Base-by-base conservation (phyloP, 164 flowering plant genomes). In the Liquidambar formosana region DNA sequence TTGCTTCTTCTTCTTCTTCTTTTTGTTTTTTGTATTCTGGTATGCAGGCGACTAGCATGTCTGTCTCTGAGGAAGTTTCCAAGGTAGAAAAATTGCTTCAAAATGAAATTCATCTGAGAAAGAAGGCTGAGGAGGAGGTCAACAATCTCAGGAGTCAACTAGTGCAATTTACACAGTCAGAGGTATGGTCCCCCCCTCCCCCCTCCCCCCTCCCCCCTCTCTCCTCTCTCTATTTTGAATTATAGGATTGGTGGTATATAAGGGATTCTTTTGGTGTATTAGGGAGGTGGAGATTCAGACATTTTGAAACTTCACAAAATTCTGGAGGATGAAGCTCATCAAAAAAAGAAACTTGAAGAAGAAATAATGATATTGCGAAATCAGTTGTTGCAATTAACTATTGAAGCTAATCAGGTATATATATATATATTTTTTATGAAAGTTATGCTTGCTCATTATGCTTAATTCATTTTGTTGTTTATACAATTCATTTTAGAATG, bases 401-500 rank as follows among this genome's bases (percentile, higher is more conserved):
- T 88, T 80, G 89, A 91, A 81, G 91, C 96, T 74, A 98, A 96
- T 69, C 90, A 90, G 97, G 99, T 96, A 75, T 67, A n/a, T n/a
- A n/a, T n/a, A n/a, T n/a, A n/a, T n/a, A n/a, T n/a, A 70, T 47
- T 63, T 19, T 62, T 52, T 68, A 10, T 11, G 26, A 14, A 22
- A 62, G 2, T 51, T 65, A 33, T 33, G n/a, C 2, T 15, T 33
- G 63, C 63, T 16, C 45, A 23, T 41, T 28, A 10, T 18, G 25
- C 11, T 18, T 58, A 28, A n/a, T 58, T 26, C n/a, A 58, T 26
- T 14, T 43, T 44, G 27, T 62, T 43, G 19, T 62, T 62, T 25
- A 19, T 62, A 43, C 4, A 38, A 62, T 21, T 23, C 8, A 62
- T 41, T 10, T 5, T n/a, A 62, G n/a, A n/a, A n/a, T n/a, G n/a